Base-by-base conservation (phyloP, 176 grass and related monocot species). In the Neostapfia colusana region DNA sequence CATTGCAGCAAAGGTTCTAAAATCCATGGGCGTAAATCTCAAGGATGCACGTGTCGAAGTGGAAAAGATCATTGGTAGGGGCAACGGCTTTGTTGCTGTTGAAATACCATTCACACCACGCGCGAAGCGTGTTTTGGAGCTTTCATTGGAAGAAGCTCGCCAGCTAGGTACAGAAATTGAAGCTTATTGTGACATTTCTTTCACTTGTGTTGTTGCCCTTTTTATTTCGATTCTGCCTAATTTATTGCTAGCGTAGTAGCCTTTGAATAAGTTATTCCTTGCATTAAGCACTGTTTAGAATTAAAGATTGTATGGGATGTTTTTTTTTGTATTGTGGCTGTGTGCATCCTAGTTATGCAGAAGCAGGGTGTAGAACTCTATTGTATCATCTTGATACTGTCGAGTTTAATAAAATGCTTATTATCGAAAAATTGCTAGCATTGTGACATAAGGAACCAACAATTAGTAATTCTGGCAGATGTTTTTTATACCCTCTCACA, bases 1-100 rank as follows among this genome's bases (percentile, higher is more conserved):
- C 51, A 97, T 93, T 83, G 95, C 95, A 76, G 88, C 95, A 27
- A 97, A 93, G 72, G 95, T 97, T n/a, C 89, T 97, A 65, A 97
- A 93, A 82, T 97, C 95, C 28, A 97, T 97, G 95, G 95, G 95
- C 36, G 91, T 97, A 78, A 97, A 97, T 84, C 86, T 97, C 18
- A 93, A 97, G 84, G 95, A 97, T 91, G 95, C 91, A 2, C 83
- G 91, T 16, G 95, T 89, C 28, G 95, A 97, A 81, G 95, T 97
- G 58, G 95, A 97, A 66, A 93, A 97, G 86, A 92, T 97, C 69
- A 91, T 97, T 69, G 95, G 95, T 39, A 85, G 86, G 16, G 95
- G 95, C 66, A 97, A 85, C 55, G 95, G 95, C 61, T 97, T 97
- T 76, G 95, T 93, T 73, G 94, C 90, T 76, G 86, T 97, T 10